phyloP scores from a whole-genome alignment of 2,329 filamentous ascomycete species.

The Penicillium sp. region DNA sequence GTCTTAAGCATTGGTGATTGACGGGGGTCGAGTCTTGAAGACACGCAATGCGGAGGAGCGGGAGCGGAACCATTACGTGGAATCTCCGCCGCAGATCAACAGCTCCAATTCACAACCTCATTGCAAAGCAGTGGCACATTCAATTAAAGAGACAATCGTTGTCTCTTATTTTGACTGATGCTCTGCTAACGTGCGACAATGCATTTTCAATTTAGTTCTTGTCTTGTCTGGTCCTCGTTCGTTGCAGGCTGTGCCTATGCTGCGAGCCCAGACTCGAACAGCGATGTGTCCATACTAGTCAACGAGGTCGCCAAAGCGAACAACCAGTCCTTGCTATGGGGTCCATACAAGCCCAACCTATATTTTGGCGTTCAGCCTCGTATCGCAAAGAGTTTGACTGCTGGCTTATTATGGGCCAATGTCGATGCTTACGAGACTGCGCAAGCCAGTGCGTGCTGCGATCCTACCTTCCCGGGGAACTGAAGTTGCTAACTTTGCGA shows the following conservation, averaged over 20 bases:
- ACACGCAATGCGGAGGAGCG: conserved; percentile 1
- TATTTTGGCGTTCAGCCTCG: conserved; percentile 89
- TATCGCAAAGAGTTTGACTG: conserved; percentile 73
- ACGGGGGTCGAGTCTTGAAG: no score
- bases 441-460: conserved; percentile 62
- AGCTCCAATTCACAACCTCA: not conserved
- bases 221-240: conserved; percentile 25
- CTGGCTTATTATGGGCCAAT: conserved; percentile 83
- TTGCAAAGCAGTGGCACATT: conserved; percentile 14
- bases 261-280: conserved; percentile 20
- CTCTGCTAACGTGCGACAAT: conserved; percentile 23
- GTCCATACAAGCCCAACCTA: conserved; percentile 86
- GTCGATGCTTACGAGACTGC: conserved; percentile 74
- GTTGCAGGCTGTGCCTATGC: conserved; percentile 25
- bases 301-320: conserved; percentile 45
- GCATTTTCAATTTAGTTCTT: conserved; percentile 25
- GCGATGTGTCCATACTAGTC: conserved; percentile 32
- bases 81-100: conserved; percentile 8
- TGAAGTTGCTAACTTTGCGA: conserved; percentile 3
- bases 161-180: conserved; percentile 17
- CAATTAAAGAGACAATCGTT: conserved; percentile 16
- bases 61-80: conserved; percentile 13
- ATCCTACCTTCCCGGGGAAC: not conserved
- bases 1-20: no score
- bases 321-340: conserved; percentile 91